A percentile compares a stretch with the other conserved stretches of the same genome.
These are phyloP conservation scores for Apiotrichum montevideense DNA, from an alignment of 1,284 basidiomycete genomes.

Conservation along the genomic window DNA sequence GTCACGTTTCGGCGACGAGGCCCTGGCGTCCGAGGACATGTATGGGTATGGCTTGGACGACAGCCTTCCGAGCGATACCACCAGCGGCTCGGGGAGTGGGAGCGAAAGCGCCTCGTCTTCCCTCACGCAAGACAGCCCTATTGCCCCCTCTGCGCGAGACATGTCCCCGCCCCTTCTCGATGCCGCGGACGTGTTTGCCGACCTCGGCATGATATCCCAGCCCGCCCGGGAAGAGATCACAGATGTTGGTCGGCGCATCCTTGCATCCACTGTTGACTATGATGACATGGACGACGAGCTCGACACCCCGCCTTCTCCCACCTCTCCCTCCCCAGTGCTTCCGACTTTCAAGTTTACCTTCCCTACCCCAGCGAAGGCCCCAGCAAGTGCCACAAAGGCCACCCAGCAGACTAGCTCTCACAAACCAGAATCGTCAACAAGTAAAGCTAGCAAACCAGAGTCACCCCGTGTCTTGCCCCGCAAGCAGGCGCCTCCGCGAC, in stretches of 20 bases:
- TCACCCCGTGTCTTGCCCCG: background rate
- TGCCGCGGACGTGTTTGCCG: slow-evolving; percentile 5
- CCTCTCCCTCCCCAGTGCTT: background rate
- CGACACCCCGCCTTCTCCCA: background rate
- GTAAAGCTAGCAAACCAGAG: background rate
- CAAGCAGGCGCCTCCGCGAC: background rate
- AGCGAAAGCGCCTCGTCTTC: background rate
- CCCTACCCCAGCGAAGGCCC: background rate
- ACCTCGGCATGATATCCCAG: background rate
- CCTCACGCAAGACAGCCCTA: background rate
- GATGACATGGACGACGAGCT: slow-evolving; percentile 10
- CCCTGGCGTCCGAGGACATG: slow-evolving; percentile 35
- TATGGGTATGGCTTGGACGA: background rate
- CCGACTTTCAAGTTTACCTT: background rate
- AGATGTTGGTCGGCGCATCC: slow-evolving; percentile 14
- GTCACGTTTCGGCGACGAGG: slow-evolving; percentile 22
- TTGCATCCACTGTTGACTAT: slow-evolving; percentile 18
- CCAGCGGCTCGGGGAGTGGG: background rate
- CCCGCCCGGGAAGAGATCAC: slow-evolving; percentile 2
- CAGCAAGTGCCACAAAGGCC: background rate
- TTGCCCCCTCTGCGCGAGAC: background rate
- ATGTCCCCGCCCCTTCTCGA: slow-evolving; percentile 11
- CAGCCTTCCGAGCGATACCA: background rate
- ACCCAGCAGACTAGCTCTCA: background rate
- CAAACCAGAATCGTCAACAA: background rate